Evolutionary conservation across 257 asterid genomes (phyloP).

Genomic region (Coffea canephora): DNA sequence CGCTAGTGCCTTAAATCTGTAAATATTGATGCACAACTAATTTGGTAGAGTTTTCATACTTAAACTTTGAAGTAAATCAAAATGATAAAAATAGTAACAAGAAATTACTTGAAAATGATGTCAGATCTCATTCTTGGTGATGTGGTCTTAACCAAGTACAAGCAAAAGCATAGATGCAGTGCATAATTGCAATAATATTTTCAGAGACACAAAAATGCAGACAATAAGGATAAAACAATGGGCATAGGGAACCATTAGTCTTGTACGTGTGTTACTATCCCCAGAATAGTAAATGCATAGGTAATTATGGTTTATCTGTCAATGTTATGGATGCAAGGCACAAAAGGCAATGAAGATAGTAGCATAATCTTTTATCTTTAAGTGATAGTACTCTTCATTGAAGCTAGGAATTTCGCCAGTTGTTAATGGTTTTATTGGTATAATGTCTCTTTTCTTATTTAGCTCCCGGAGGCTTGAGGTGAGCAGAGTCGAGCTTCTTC

Average conservation of each 20-base stretch:
- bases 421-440: background rate
- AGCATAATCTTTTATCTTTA: background rate
- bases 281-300: no score
- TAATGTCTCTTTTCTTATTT: slow-evolving; percentile 22
- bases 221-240: no score
- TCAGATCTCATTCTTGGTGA: background rate
- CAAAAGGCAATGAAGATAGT: no score
- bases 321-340: no score
- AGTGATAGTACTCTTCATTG: no score
- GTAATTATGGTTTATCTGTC: no score
- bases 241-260: no score
- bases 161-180: background rate
- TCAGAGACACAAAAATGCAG: no score
- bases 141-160: background rate
- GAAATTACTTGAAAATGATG: background rate
- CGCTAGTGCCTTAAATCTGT: background rate
- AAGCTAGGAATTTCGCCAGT: background rate
- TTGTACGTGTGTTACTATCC: no score
- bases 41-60: background rate
- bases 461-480: slow-evolving; percentile 99
- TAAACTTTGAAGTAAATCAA: background rate
- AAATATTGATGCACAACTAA: background rate
- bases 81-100: no score
- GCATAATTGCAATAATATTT: no score
- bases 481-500: slow-evolving; percentile 92